These are phyloP conservation scores for Ophiostoma piceae DNA, from an alignment of 2,329 filamentous ascomycete genomes.

Conservation along the genomic window DNA sequence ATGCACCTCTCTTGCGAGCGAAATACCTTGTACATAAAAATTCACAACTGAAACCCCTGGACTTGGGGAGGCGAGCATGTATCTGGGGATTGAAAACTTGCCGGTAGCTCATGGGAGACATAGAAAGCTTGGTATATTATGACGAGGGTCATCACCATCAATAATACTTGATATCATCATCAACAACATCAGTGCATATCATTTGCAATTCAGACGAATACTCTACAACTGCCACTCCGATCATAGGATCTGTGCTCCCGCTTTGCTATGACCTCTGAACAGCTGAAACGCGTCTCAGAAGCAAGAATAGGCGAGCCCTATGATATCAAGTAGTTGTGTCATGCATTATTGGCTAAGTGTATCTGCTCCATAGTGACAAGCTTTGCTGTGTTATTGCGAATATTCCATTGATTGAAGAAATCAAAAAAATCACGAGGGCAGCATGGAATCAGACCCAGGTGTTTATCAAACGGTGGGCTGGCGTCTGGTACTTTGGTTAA, in stretches of 20 bases:
- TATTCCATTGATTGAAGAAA: background rate
- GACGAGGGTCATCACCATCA: background rate
- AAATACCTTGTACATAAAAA: too few relatives aligned
- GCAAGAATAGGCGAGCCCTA: background rate
- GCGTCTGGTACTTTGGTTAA: background rate
- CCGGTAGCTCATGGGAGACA: too few relatives aligned
- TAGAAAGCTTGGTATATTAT: too few relatives aligned
- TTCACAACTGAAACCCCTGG: too few relatives aligned
- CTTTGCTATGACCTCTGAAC: conserved; percentile 8
- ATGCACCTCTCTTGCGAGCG: too few relatives aligned
- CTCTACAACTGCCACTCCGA: background rate
- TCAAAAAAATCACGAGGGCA: background rate
- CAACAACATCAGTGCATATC: background rate
- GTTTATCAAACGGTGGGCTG: background rate
- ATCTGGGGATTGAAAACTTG: too few relatives aligned
- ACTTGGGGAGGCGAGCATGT: too few relatives aligned
- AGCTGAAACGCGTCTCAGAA: conserved; percentile 5
- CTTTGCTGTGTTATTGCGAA: background rate
- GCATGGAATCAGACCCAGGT: background rate
- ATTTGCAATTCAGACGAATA: background rate
- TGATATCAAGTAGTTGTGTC: background rate
- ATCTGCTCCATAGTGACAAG: background rate
- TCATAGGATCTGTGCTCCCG: conserved; percentile 5
- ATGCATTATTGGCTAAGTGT: background rate
- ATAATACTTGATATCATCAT: background rate